These are phyloP conservation scores for Capsicum pubescens DNA, from an alignment of 257 asterid genomes.

Conservation along the genomic window DNA sequence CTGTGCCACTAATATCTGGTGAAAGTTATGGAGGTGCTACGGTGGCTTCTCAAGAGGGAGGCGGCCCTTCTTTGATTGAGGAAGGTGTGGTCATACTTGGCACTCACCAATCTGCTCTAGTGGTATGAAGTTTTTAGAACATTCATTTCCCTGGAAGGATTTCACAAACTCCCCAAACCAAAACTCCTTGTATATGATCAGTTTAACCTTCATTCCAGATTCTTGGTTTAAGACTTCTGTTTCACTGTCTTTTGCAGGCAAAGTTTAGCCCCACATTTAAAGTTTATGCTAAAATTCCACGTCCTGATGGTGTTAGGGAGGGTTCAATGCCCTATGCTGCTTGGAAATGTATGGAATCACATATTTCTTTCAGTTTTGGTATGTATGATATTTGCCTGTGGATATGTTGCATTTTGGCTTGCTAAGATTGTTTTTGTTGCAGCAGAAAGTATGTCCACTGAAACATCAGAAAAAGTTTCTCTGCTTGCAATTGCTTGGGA, in stretches of 20 bases:
- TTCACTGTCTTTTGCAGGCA: conserved; percentile 58
- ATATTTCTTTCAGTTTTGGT: conserved; percentile 56
- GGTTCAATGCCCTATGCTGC: conserved; percentile 96
- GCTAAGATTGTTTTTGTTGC: conserved; percentile 33
- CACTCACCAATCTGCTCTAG: conserved; percentile 89
- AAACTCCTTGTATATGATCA: conserved; percentile 2
- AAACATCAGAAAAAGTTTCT: conserved; percentile 65
- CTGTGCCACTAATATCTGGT: conserved; percentile 67
- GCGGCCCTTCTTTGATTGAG: conserved; percentile 51
- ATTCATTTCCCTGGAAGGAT: conserved; percentile 33
- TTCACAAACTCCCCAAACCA: conserved; percentile 24
- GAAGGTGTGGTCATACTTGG: conserved; percentile 88
- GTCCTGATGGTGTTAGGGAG: conserved; percentile 84
- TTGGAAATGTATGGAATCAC: conserved; percentile 70
- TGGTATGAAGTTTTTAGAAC: conserved; percentile 61
- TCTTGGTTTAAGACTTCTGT: conserved; percentile 17
- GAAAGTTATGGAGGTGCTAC: conserved; percentile 61
- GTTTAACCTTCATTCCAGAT: conserved; percentile 17
- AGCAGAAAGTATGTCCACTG: conserved; percentile 60
- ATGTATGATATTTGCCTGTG: conserved; percentile 27
- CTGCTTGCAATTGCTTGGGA: conserved; percentile 98
- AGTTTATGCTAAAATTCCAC: conserved; percentile 77
- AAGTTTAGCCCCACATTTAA: conserved; percentile 80
- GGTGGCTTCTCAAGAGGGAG: conserved; percentile 65
- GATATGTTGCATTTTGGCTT: conserved; percentile 5